These are phyloP conservation scores for Eutrema japonicum DNA, from an alignment of 345 rosid genomes.

Conservation along the genomic window DNA sequence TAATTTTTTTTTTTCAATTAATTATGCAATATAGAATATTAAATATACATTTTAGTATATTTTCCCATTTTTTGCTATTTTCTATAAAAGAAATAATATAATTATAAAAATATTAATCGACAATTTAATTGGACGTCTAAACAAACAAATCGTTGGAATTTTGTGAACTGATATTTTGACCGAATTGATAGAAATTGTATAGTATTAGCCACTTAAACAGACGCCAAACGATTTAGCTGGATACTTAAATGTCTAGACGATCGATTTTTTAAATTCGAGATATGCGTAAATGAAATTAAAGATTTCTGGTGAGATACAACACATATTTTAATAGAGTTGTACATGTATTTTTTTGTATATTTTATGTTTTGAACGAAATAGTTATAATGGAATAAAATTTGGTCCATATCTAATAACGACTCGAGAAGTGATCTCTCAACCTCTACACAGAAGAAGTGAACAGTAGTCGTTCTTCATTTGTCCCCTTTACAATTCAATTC, in stretches of 20 bases:
- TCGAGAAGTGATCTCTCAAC: constrained; percentile 10
- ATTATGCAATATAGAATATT: not conserved
- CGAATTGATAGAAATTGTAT: not conserved
- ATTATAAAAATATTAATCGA: not conserved
- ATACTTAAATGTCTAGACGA: not conserved
- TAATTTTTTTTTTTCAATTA: too few relatives aligned
- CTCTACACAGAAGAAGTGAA: constrained; percentile 20
- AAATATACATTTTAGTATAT: not conserved
- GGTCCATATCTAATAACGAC: constrained; percentile 13
- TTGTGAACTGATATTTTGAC: not conserved
- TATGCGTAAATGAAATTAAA: not conserved
- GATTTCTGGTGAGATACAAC: not conserved
- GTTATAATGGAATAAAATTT: not conserved
- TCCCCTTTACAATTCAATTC: constrained; percentile 10
- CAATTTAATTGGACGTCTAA: not conserved
- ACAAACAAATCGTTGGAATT: not conserved
- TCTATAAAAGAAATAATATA: not conserved
- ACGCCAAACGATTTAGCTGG: not conserved
- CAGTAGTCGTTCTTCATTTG: constrained; percentile 7
- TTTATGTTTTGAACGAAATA: not conserved
- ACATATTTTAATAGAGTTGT: not conserved
- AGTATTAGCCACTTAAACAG: not conserved
- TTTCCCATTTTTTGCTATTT: not conserved
- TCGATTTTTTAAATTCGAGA: not conserved
- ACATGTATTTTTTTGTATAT: not conserved